These are phyloP conservation scores for Sonneratia alba DNA, from an alignment of 345 rosid genomes.

Conservation along the genomic window DNA sequence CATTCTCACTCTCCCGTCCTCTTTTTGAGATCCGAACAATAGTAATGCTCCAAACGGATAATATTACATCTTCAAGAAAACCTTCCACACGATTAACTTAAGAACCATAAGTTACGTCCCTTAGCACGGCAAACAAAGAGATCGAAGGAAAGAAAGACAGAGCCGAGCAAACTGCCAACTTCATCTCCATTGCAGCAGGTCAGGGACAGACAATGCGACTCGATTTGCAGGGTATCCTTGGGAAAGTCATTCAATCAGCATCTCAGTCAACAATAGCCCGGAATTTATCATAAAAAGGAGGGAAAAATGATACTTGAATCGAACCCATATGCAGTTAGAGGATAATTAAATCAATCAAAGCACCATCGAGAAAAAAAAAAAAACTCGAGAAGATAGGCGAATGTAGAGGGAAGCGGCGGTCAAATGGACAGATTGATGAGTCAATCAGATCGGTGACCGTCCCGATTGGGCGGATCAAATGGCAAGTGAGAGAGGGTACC, in stretches of 20 bases:
- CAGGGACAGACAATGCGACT: not conserved
- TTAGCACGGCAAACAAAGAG: not conserved
- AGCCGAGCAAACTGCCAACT: not conserved
- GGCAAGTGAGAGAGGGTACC: not conserved
- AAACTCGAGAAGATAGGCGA: no score
- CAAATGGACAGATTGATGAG: not conserved
- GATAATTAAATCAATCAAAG: no score
- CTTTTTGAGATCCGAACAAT: not conserved
- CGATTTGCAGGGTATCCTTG: not conserved
- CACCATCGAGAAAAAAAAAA: no score
- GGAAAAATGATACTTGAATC: not conserved
- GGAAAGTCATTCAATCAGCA: constrained; percentile 1
- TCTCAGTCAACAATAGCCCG: not conserved
- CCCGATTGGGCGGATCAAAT: not conserved
- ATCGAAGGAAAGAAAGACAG: not conserved
- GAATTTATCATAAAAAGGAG: no score
- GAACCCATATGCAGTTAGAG: no score
- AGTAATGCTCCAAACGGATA: not conserved
- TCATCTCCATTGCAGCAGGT: constrained; percentile 1
- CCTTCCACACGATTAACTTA: not conserved
- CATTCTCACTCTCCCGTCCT: constrained; percentile 25
- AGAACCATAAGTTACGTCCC: not conserved
- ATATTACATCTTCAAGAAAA: no score
- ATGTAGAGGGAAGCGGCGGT: not conserved
- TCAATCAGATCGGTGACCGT: not conserved